These are phyloP conservation scores for Phytophthora tentaculata DNA, from an alignment of 352 stramenopile genomes.

Conservation along the genomic window DNA sequence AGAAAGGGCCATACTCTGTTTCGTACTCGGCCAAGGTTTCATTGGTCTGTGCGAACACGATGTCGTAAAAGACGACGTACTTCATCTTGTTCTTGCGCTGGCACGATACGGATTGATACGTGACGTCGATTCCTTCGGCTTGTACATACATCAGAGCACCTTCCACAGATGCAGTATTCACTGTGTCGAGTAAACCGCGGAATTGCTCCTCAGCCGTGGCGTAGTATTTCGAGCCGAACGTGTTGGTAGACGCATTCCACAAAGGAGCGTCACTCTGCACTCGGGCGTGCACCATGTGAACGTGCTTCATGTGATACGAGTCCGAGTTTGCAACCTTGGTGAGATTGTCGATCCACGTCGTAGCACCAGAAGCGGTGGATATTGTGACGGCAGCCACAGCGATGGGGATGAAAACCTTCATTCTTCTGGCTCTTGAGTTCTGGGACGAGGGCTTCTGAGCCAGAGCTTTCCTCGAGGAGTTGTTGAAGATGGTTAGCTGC, in stretches of 20 bases:
- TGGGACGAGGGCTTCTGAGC: background rate
- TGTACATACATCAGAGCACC: constrained; percentile 84
- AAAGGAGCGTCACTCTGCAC: constrained; percentile 51
- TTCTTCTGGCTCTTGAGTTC: constrained; percentile 1
- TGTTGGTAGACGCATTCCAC: constrained; percentile 23
- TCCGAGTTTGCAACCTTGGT: constrained; percentile 18
- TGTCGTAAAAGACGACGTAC: constrained; percentile 79
- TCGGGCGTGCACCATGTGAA: constrained; percentile 51
- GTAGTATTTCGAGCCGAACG: constrained; percentile 36
- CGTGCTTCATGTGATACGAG: constrained; percentile 38
- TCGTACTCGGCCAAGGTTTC: constrained; percentile 44
- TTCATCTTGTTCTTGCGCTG: constrained; percentile 73
- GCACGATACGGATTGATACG: constrained; percentile 38
- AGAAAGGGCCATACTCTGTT: constrained; percentile 53
- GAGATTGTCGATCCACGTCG: constrained; percentile 1
- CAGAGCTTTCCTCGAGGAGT: background rate
- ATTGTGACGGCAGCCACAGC: constrained; percentile 3
- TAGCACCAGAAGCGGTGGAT: constrained; percentile 2
- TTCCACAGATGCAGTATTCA: constrained; percentile 81
- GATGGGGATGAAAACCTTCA: constrained; percentile 30
- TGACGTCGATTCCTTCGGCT: constrained; percentile 74
- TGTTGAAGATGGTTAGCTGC: constrained; percentile 1
- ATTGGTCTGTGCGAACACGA: constrained; percentile 57
- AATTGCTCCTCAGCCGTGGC: constrained; percentile 31
- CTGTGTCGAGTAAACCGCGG: constrained; percentile 59